These are phyloP conservation scores for Candida smagusa DNA, from an alignment of 1,139 yeast species.

Conservation along the genomic window DNA sequence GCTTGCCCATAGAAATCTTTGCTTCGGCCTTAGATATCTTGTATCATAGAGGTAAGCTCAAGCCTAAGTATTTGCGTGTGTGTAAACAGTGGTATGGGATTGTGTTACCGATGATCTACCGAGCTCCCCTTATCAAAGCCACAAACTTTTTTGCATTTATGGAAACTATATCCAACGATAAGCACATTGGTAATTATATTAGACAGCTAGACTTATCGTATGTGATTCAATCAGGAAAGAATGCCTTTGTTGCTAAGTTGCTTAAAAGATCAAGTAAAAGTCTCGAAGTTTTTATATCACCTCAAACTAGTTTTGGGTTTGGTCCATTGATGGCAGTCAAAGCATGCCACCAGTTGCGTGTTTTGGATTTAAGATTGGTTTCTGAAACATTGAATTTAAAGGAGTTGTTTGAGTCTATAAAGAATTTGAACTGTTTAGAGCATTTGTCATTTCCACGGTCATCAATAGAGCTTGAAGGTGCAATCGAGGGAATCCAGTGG, in stretches of 20 bases:
- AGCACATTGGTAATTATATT: slow-evolving; percentile 43
- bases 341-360: slow-evolving; percentile 59
- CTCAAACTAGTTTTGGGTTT: slow-evolving; percentile 91
- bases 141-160: slow-evolving; percentile 72
- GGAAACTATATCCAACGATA: slow-evolving; percentile 54
- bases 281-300: slow-evolving; percentile 73
- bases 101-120: slow-evolving; percentile 62
- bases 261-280: slow-evolving; percentile 68
- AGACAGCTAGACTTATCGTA: slow-evolving; percentile 64
- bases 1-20: slow-evolving; percentile 61
- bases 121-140: slow-evolving; percentile 58
- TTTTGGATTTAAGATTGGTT: slow-evolving; percentile 80
- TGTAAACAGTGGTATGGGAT: slow-evolving; percentile 58
- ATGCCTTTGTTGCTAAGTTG: slow-evolving; percentile 81
- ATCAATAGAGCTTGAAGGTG: slow-evolving; percentile 69
- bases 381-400: slow-evolving; percentile 85
- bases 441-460: slow-evolving; percentile 86
- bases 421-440: slow-evolving; percentile 57
- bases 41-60: slow-evolving; percentile 29
- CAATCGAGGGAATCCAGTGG: slow-evolving; percentile 51
- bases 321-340: slow-evolving; percentile 81
- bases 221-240: slow-evolving; percentile 89
- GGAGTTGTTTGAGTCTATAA: slow-evolving; percentile 74
- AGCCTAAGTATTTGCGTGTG: slow-evolving; percentile 56
- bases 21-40: slow-evolving; percentile 47